These are phyloP conservation scores for Carallia pectinifolia DNA, from an alignment of 345 rosid species.

Conservation along the genomic window DNA sequence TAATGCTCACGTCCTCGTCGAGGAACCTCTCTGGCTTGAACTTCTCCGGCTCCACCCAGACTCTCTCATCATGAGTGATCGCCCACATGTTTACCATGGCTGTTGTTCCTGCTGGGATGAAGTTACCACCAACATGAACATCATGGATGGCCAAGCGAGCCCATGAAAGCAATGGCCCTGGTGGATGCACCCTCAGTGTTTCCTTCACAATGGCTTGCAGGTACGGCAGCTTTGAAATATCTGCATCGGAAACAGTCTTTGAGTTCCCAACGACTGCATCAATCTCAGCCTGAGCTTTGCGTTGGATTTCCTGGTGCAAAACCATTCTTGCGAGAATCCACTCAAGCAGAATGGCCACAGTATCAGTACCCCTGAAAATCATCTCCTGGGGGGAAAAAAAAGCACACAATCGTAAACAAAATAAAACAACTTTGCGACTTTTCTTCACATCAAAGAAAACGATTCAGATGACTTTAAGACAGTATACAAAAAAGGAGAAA, in stretches of 20 bases:
- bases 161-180: slow-evolving; percentile 91
- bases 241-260: slow-evolving; percentile 46
- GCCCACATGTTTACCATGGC: slow-evolving; percentile 99
- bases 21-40: slow-evolving; percentile 72
- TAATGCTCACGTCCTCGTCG: slow-evolving; percentile 39
- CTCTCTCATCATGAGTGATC: slow-evolving; percentile 56
- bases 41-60: slow-evolving; percentile 52
- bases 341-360: slow-evolving; percentile 55
- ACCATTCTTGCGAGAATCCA: slow-evolving; percentile 69
- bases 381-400: slow-evolving; percentile 39
- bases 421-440: neutral
- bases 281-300: slow-evolving; percentile 62
- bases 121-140: slow-evolving; percentile 44
- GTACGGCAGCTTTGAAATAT: slow-evolving; percentile 55
- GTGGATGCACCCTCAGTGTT: slow-evolving; percentile 78
- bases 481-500: neutral
- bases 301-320: slow-evolving; percentile 53
- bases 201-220: slow-evolving; percentile 70
- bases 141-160: slow-evolving; percentile 79
- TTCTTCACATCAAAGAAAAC: neutral
- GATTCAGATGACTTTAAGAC: neutral
- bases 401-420: neutral
- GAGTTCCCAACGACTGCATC: slow-evolving; percentile 32
- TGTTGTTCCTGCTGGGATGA: slow-evolving; percentile 75
- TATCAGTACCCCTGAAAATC: slow-evolving; percentile 67